Base-by-base conservation (phyloP, 495 filamentous ascomycete genomes). In the Gamarada debralockiae region DNA sequence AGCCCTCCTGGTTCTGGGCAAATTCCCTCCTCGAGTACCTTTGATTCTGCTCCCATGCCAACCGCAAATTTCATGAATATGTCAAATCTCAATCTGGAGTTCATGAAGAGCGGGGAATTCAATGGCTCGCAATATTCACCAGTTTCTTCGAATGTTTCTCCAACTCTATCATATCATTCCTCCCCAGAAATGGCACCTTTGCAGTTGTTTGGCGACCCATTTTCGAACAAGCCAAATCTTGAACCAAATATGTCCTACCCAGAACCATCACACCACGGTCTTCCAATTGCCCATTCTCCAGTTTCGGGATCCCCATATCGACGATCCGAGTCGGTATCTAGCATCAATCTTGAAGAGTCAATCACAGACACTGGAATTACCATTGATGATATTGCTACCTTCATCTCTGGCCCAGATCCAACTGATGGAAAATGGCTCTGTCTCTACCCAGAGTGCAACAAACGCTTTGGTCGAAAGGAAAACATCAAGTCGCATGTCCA, bases 401-500 rank as follows among this genome's bases (percentile, higher is more conserved):
- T 79, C 66, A 97, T 98, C 60, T 73, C 81, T 25, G 90, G 90
- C 10, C 90, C 91, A 0, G 85, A 90, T 55, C 72, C 83, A 1
- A 61, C 74, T 18, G 80, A 82, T 57, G 83, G 88, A 49, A 92
- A 92, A 68, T 97, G 90, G 89, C 74, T 87, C 1, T 98, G 93
- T 66, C 69, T 86, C 4, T 96, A 80, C 61, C 81, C 85, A 2
- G 82, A 82, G 12, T 98, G 93, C 72, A 74, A 78, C 34, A 92
- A 93, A 58, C 78, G 80, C 13, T 98, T 97, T 63, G 89, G 89
- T 12, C 80, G 93, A 43, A 93, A 95, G 65, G 93, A 98, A 69
- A 98, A 98, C 67, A 95, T 96, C 73, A 95, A 92, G 63, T 92
- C 90, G 8, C 93, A 98, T 66, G 88, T 98, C 38, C 93, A 98